phyloP scores from a whole-genome alignment of 2,329 filamentous ascomycete species.

The Calonectria hongkongensis region DNA sequence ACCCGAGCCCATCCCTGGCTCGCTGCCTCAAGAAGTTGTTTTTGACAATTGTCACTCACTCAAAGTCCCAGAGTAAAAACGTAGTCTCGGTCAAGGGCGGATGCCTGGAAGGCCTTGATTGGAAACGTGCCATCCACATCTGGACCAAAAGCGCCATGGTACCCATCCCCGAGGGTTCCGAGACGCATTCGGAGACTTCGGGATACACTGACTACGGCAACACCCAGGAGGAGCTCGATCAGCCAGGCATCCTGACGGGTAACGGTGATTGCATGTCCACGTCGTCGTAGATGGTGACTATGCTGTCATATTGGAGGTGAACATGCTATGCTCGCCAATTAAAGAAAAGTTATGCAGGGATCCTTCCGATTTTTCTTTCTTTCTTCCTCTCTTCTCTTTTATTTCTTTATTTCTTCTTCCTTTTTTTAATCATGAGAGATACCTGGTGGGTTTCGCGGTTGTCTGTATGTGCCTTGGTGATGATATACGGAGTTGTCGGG shows the following conservation, averaged over 20 bases:
- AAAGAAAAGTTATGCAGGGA: constrained; percentile 32
- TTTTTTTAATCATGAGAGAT: constrained; percentile 32
- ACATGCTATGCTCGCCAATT: background rate
- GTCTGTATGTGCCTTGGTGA: constrained; percentile 36
- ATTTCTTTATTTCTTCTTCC: background rate
- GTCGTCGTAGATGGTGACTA: background rate
- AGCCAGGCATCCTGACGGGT: constrained; percentile 64
- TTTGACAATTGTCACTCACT: constrained; percentile 42
- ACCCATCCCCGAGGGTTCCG: constrained; percentile 79
- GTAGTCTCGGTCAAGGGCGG: constrained; percentile 81
- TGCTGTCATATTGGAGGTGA: background rate
- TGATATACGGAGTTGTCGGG: constrained; percentile 24
- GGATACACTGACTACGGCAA: constrained; percentile 64
- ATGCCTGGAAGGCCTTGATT: constrained; percentile 78
- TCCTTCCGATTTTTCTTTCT: background rate
- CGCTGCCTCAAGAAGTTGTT: constrained; percentile 7
- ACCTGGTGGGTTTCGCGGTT: constrained; percentile 36
- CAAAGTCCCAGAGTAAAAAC: constrained; percentile 68
- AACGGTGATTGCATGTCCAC: constrained; percentile 55
- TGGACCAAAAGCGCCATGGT: constrained; percentile 81
- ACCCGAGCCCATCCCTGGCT: background rate
- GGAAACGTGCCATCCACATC: constrained; percentile 78
- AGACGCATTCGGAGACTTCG: constrained; percentile 74
- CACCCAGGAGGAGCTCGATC: constrained; percentile 68
- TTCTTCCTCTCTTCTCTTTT: constrained; percentile 9